Evolutionary conservation across 805 yeast species (phyloP), one percentile per base, ranked within the genome.

Genomic region (Suhomyces emberorum): DNA sequence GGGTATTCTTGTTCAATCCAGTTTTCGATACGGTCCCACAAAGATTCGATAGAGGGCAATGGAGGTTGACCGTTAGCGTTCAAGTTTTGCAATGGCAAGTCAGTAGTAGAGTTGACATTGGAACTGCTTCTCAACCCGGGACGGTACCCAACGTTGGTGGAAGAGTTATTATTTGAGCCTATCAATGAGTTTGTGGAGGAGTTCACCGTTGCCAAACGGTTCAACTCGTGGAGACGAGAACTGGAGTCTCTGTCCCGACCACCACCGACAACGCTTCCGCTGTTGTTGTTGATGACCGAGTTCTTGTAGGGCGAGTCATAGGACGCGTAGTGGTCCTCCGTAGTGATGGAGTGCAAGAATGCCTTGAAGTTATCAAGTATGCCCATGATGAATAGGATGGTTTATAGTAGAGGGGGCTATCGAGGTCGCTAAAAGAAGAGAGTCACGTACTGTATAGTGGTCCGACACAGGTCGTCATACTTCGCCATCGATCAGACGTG

Each of bases 261-360:
- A 8, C 49, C 51, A 4, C 40, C 43, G 8, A 42, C 47, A 8
- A 36, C 43, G 10, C 33, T 28, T 30, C 33, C 35, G 12, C 34
- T 22, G 14, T 36, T 31, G 20, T 26, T 26, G 15, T 35, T 33
- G 33, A 38, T 51, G 15, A 48, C 48, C 7, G 59, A 47, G 35
- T 53, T 51, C 33, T 48, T 54, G 35, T 56, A 57, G 3, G 65
- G 61, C 12, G 63, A 62, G 9, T 69, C 77, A 41, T 71, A 76
- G 27, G 74, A 69, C 15, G 82, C 82, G 50, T 76, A 76, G 49
- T 76, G 81, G 45, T 76, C 82, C 6, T 70, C 72, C 3, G 82
- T 76, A 6, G 81, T 76, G 27, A 76, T 66, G 18, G 78, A 72
- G 48, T 76, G 60, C 34, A 55, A 46, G 32, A 61, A 57, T 7